These are phyloP conservation scores for Erodium moschatum DNA, from an alignment of 441 rosid genomes.

Conservation along the genomic window DNA sequence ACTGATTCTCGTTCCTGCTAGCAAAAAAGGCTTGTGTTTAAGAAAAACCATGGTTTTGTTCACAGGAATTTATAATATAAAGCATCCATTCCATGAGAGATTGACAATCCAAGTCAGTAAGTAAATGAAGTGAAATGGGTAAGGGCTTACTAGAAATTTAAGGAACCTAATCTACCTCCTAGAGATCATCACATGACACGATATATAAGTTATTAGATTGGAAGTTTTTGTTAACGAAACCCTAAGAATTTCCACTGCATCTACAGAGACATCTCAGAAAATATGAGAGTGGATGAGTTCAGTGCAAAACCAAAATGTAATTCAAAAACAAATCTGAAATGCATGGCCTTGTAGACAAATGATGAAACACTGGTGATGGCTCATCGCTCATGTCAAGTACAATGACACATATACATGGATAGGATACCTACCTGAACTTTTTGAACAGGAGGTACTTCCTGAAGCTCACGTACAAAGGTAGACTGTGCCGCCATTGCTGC, in stretches of 20 bases:
- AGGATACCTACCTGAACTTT: constrained; percentile 32
- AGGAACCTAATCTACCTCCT: not conserved
- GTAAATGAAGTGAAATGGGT: too few relatives aligned
- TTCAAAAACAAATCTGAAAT: not conserved
- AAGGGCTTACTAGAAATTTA: not conserved
- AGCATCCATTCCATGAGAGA: not conserved
- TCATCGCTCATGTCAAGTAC: not conserved
- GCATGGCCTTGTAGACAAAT: not conserved
- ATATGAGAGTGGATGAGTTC: too few relatives aligned
- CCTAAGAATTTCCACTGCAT: not conserved
- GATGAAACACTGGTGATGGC: not conserved
- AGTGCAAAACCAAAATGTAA: too few relatives aligned
- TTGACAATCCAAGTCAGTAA: not conserved
- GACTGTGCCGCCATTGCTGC: constrained; percentile 76
- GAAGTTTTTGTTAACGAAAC: not conserved
- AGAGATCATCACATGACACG: not conserved
- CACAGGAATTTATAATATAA: not conserved
- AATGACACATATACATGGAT: not conserved
- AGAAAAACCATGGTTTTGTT: not conserved
- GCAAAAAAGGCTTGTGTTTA: constrained; percentile 18
- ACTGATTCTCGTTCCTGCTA: constrained; percentile 40
- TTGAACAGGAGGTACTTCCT: constrained; percentile 39
- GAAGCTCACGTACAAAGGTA: constrained; percentile 42
- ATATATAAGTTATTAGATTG: not conserved
- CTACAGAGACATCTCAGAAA: not conserved